Base-by-base conservation (phyloP, 768 basidiomycete species). In the Dioszegia aurantiaca region DNA sequence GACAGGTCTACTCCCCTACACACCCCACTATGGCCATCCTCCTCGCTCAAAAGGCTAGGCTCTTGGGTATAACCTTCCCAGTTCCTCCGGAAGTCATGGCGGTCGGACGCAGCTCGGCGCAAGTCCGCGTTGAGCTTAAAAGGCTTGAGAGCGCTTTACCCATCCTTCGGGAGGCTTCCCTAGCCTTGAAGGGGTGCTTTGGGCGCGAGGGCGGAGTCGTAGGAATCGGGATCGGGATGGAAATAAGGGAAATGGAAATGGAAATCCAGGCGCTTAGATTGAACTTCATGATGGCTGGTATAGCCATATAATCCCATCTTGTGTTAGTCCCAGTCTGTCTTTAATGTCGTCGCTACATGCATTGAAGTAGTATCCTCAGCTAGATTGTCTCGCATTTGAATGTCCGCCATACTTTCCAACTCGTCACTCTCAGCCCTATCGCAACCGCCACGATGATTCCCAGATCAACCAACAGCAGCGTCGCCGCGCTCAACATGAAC, bases 1-100 rank as follows among this genome's bases (percentile, higher is more conserved):
- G 77, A 3, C 74, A 70, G 12, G 70, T 88, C 2, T 80, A 90
- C 17, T 75, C 79, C 0, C 73, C 79, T 10, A 87, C 87, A 1
- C 91, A 94, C 72, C 90, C 92, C 0, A 82, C 87, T 0, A 81
- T 88, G 0, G 89, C 83, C 0, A 78, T 93, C 23, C 84, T 87
- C 3, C 78, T 86, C 8, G 85, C 86, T 2, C 90, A 93, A 72
- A 79, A 89, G 5, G 90, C 88, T 0, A 92, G 63, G 77, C 86
- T 16, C 87, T 88, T 2, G 81, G 44, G 54, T 31, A n/a, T 44
- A 33, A 24, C 41, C 12, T 31, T 55, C 54, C 54, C 54, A 10
- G 42, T n/a, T 10, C 43, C 37, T 14, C 27, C 37, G 5, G 45
- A 55, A 14, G 45, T 42, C 14, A 37, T 55, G 43, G 24, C 17